These are phyloP conservation scores for Polyrhizophydium stewartii DNA, from an alignment of 371 early-diverging fungal genomes.

Conservation along the genomic window DNA sequence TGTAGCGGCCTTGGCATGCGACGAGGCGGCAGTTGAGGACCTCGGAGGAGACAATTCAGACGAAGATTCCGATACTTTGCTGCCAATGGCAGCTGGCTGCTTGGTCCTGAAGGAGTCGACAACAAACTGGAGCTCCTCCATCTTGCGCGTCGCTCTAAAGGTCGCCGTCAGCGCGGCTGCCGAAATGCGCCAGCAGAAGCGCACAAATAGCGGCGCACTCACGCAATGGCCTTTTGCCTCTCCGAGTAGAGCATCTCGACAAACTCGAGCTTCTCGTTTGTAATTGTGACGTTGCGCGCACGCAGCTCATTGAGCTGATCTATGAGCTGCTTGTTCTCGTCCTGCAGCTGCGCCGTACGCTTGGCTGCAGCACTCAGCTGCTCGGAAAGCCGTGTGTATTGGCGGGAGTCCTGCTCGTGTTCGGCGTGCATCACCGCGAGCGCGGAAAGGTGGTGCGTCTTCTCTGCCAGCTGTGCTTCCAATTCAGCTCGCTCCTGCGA, in stretches of 20 bases:
- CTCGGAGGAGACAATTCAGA: too few species aligned
- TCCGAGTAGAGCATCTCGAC: not conserved
- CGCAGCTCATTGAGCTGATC: slow-evolving; percentile 11
- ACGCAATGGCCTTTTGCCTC: not conserved
- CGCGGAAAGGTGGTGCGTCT: not conserved
- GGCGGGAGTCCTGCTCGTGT: not conserved
- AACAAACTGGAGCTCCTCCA: too few species aligned
- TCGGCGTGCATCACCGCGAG: not conserved
- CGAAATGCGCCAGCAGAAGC: not conserved
- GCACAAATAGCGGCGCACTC: slow-evolving; percentile 3
- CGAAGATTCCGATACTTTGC: too few species aligned
- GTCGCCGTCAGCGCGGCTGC: too few species aligned
- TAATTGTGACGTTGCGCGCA: not conserved
- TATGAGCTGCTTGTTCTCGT: slow-evolving; percentile 8
- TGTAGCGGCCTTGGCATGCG: too few species aligned
- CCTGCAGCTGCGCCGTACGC: not conserved
- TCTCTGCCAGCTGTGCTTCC: not conserved
- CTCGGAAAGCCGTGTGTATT: not conserved
- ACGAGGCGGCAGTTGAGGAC: too few species aligned
- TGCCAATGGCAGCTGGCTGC: too few species aligned
- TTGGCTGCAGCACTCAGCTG: not conserved
- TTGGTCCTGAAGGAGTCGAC: too few species aligned
- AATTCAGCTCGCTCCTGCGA: not conserved
- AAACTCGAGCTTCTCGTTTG: slow-evolving; percentile 6
- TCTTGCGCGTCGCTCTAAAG: too few species aligned